Percentiles rank a stretch among this genome's conserved stretches.
Conservation (phyloP, 2,329 filamentous ascomycete genomes). For the Calonectria pauciramosa region DNA sequence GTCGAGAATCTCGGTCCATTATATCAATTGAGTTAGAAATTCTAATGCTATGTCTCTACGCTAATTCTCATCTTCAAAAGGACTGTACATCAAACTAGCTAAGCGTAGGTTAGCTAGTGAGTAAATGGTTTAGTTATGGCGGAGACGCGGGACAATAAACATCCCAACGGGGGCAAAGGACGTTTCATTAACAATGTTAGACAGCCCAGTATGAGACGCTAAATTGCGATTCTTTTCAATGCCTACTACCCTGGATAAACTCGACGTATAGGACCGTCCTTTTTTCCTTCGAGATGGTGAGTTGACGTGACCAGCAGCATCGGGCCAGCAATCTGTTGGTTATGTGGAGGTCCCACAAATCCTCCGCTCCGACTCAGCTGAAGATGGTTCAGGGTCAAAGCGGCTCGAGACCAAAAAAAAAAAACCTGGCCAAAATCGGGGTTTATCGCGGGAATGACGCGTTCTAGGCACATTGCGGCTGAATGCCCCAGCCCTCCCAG, state of each 20-base stretch:
- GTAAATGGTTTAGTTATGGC: background rate
- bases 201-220: background rate
- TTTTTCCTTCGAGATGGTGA: background rate
- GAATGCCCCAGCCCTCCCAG: background rate
- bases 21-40: background rate
- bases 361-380: background rate
- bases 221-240: background rate
- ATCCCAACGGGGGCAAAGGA: background rate
- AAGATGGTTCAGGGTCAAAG: background rate
- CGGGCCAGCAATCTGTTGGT: background rate
- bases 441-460: background rate
- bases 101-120: background rate
- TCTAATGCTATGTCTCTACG: background rate
- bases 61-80: background rate
- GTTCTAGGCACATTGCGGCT: background rate
- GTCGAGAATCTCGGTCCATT: background rate
- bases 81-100: background rate
- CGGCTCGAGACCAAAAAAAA: background rate
- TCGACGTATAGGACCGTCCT: background rate
- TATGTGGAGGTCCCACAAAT: background rate
- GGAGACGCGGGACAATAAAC: background rate
- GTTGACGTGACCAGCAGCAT: background rate
- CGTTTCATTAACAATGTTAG: background rate
- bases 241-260: background rate
- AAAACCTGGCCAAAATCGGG: background rate